Evolutionary conservation across 345 rosid species (phyloP), one percentile per base, ranked within the genome.

Genomic region (Turnera subulata): DNA sequence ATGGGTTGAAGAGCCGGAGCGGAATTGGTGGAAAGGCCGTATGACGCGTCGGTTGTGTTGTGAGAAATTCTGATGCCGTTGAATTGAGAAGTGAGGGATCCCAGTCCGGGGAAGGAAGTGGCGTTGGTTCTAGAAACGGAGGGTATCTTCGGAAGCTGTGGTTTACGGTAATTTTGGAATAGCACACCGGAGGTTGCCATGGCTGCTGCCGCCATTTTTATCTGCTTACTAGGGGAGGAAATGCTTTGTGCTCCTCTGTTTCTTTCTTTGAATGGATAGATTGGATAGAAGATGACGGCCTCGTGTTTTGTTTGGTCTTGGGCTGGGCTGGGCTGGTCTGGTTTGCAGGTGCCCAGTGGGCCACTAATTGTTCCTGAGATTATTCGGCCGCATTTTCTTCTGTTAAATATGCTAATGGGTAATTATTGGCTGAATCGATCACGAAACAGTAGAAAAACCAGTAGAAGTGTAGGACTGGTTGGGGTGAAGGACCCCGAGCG

Each of bases 11-110:
- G 61, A 61, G 71, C 59, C 9, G 85, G 78, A 19, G 65, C 25
- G 55, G 73, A 63, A 78, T 78, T 69, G 26, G 75, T 33, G 53
- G 81, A 61, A 55, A 68, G 50, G 44, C 77, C 82, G 3, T 32
- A 65, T 57, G 50, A 22, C 57, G 61, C 47, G 52, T 56, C 37
- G 46, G 44, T 58, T 0, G 55, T 49, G 57, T 47, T 51, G 33
- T 66, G 48, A 8, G 89, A 83, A 58, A 88, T 72, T 70, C 70
- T 78, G 60, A 85, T 58, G 67, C 98, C 98, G 10, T 73, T 33
- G 39, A 85, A 70, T 76, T 85, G 91, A 2, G 96, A 91, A 43
- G 77, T 53, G 20, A 84, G 63, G 33, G 78, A 91, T 11, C 88
- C 84, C 23, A 88, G 73, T 22, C 73, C 82, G 11, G 68, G 39